Base-by-base conservation (phyloP, 1,284 basidiomycete genomes). In the Cryptococcus sp. region DNA sequence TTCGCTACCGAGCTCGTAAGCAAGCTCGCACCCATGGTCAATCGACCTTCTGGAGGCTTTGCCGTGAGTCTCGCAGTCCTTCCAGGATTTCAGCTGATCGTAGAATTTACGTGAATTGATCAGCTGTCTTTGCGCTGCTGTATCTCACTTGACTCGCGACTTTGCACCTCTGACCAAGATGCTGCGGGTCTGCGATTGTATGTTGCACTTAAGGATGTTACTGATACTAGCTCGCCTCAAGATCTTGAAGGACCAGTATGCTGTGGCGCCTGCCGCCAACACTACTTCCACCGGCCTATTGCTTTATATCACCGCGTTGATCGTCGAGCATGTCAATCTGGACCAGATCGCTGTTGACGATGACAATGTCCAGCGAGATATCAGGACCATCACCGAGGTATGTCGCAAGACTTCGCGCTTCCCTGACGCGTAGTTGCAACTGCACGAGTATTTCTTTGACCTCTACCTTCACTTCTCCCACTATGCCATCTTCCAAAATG, bases 241-340 rank as follows among this genome's bases (percentile, higher is more conserved):
- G 41, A n/a, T n/a, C n/a, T n/a, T 19, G 16, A 16, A 21, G 16
- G 19, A 7, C 21, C 41, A 43, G 23, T 43, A 5, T 23, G 41
- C 41, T 5, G 21, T 22, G 7, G 13, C 10, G 10, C 7, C 41
- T 21, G 13, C 19, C 4, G 21, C 18, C 41, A 43, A 9, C 16
- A 43, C 41, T 7, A 43, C 21, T 19, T 54, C 60, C 7, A 52
- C 65, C 18, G 50, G 73, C 0, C 69, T 91, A 19, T 78, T 93
- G 22, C 83, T 90, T 32, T 86, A 86, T 62, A 91, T 96, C 45
- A 83, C 86, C 0, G 83, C 89, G 0, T 77, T 96, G 2, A 81
- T 98, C 0, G 88, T 85, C 45, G 91, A 98, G 70, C 82, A 93
- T 65, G 92, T 87, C 57, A 80, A 91, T 55, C 90, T 97, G 63